These are phyloP conservation scores for Chimonanthus praecox DNA, from an alignment of 164 flowering plant genomes.

Conservation along the genomic window DNA sequence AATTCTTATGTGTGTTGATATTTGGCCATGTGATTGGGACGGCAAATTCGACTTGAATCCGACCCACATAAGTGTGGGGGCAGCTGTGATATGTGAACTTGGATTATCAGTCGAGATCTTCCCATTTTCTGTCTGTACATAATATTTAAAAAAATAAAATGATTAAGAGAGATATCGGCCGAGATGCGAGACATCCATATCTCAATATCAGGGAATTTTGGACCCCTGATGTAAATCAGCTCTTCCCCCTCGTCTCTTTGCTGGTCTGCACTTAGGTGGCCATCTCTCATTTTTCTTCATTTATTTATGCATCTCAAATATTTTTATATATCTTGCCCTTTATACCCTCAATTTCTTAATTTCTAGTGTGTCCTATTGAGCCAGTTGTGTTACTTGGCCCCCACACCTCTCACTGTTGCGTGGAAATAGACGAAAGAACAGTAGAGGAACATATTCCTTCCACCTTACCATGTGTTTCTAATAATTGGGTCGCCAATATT, in stretches of 20 bases:
- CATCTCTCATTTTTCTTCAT: neutral
- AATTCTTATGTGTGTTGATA: no score
- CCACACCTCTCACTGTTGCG: slow-evolving; percentile 4
- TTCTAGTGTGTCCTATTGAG: neutral
- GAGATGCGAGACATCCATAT: neutral
- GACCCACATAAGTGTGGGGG: no score
- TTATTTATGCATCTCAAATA: neutral
- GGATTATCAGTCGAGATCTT: no score
- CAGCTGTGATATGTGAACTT: no score
- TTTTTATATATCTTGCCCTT: neutral
- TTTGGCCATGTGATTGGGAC: no score
- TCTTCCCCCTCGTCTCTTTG: neutral
- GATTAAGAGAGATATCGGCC: no score
- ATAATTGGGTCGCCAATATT: neutral
- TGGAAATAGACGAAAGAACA: neutral
- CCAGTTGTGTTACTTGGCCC: neutral
- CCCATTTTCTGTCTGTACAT: no score
- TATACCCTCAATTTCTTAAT: neutral
- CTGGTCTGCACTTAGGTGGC: neutral
- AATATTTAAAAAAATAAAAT: no score
- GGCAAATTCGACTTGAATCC: no score
- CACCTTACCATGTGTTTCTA: neutral
- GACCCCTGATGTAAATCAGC: neutral
- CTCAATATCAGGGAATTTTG: neutral
- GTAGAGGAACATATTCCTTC: slow-evolving; percentile 2